Evolutionary conservation across 768 basidiomycete genomes (phyloP).

Genomic region (Tricholoma hemisulphureum): DNA sequence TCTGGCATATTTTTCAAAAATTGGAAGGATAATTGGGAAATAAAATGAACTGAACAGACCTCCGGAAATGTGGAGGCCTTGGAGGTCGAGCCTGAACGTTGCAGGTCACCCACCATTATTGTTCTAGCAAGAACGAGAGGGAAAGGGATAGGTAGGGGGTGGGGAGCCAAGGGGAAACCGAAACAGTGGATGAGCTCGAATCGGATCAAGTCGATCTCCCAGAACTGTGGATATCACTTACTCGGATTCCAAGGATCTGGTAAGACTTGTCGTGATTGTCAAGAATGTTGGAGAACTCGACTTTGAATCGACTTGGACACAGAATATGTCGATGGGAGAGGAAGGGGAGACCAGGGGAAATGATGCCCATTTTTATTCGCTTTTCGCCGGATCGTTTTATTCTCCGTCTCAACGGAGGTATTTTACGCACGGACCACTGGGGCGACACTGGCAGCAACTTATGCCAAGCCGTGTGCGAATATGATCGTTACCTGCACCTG

Average conservation of each 20-base stretch:
- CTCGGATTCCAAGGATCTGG: conserved; percentile 21
- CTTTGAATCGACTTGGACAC: background rate
- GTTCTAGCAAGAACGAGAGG: conserved; percentile 20
- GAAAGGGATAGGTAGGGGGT: conserved; percentile 22
- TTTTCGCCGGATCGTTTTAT: conserved; percentile 17
- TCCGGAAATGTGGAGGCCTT: conserved; percentile 20
- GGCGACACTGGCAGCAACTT: too few species aligned
- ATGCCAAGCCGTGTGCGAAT: too few species aligned
- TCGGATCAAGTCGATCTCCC: conserved; percentile 40
- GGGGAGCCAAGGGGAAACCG: conserved; percentile 37
- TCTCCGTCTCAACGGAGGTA: conserved; percentile 23
- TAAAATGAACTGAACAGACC: conserved; percentile 23
- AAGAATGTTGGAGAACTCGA: background rate
- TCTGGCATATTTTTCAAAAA: conserved; percentile 26
- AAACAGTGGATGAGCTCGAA: conserved; percentile 37
- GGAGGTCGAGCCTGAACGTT: conserved; percentile 30
- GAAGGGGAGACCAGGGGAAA: conserved; percentile 1
- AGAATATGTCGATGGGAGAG: background rate
- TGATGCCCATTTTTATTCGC: conserved; percentile 12
- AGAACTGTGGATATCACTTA: conserved; percentile 27
- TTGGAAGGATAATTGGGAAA: conserved; percentile 3
- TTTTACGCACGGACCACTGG: conserved; percentile 17
- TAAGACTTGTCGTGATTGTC: conserved; percentile 5
- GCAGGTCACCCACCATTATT: conserved; percentile 32
- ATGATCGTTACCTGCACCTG: background rate